Evolutionary conservation across 331 rosid genomes (phyloP).

Genomic region (Dryas integrifolia): DNA sequence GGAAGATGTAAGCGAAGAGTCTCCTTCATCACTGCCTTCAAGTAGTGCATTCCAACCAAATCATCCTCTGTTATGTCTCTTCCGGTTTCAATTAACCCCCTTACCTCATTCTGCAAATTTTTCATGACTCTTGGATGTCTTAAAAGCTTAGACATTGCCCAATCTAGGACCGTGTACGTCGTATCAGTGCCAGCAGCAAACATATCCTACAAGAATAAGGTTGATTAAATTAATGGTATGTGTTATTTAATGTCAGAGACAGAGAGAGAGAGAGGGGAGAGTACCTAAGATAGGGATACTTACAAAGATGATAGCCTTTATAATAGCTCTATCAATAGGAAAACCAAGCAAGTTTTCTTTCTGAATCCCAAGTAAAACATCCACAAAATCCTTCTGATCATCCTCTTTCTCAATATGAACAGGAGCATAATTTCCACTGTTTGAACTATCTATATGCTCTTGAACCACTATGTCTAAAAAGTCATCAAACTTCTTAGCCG

Average conservation of each 20-base stretch:
- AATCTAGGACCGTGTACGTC: conserved; percentile 16
- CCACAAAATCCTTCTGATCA: background rate
- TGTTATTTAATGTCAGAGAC: too few relatives aligned
- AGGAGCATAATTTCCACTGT: background rate
- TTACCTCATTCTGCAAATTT: conserved; percentile 5
- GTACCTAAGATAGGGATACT: too few relatives aligned
- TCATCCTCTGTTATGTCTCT: conserved; percentile 15
- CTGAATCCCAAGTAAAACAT: background rate
- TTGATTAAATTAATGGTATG: background rate
- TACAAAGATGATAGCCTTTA: conserved; percentile 49
- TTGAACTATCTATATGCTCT: background rate
- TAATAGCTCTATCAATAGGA: conserved; percentile 28
- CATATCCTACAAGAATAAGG: conserved; percentile 37
- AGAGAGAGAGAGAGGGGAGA: background rate
- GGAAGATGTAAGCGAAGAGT: conserved; percentile 30
- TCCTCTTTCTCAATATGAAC: too few relatives aligned
- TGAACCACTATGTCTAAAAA: conserved; percentile 3
- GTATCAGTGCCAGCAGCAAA: conserved; percentile 55
- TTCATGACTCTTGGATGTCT: conserved; percentile 35
- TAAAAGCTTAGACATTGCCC: conserved; percentile 47
- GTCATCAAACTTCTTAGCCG: conserved; percentile 40
- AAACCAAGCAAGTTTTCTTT: conserved; percentile 29
- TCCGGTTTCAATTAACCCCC: background rate
- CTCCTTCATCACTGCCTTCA: conserved; percentile 38
- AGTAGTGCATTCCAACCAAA: conserved; percentile 25